Percentiles rank a stretch among this genome's conserved stretches.
These are phyloP conservation scores for Colletotrichum incanum DNA, from an alignment of 2,329 filamentous ascomycete species.

Conservation along the genomic window DNA sequence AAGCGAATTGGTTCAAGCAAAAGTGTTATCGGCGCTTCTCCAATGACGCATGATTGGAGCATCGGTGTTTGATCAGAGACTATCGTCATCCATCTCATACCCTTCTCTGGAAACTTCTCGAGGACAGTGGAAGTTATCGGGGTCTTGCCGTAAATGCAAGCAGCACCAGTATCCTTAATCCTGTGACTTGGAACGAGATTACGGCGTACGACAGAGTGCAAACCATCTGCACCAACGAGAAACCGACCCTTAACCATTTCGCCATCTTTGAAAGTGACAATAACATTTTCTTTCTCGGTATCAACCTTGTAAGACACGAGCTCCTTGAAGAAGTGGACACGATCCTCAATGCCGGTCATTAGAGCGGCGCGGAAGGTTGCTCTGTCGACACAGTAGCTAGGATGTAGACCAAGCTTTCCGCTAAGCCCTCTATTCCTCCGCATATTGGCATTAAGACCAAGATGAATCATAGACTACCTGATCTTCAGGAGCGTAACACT, in stretches of 20 bases:
- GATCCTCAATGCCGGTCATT: conserved; percentile 68
- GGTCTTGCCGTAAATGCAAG: conserved; percentile 77
- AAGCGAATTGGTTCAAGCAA: conserved; percentile 63
- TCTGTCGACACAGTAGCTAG: conserved; percentile 69
- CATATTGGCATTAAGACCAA: conserved; percentile 77
- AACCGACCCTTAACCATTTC: conserved; percentile 71
- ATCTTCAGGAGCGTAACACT: conserved; percentile 69
- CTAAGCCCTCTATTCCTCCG: conserved; percentile 59
- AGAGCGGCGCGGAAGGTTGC: conserved; percentile 76
- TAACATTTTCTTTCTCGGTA: conserved; percentile 67
- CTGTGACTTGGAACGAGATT: conserved; percentile 58
- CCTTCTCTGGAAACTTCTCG: conserved; percentile 70
- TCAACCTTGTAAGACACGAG: conserved; percentile 70
- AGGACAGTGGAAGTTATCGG: conserved; percentile 69
- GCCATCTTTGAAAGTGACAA: conserved; percentile 73
- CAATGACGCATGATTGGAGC: conserved; percentile 71
- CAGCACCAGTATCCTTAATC: conserved; percentile 74
- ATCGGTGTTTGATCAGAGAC: conserved; percentile 77
- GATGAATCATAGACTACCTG: conserved; percentile 74
- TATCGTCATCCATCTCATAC: conserved; percentile 75
- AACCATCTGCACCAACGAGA: conserved; percentile 75
- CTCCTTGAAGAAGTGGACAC: conserved; percentile 69
- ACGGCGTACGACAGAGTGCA: conserved; percentile 73
- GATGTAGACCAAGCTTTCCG: conserved; percentile 62
- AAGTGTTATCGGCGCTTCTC: conserved; percentile 70